phyloP scores from a whole-genome alignment of 2,329 filamentous ascomycete genomes.

The Claviceps lovelessii region DNA sequence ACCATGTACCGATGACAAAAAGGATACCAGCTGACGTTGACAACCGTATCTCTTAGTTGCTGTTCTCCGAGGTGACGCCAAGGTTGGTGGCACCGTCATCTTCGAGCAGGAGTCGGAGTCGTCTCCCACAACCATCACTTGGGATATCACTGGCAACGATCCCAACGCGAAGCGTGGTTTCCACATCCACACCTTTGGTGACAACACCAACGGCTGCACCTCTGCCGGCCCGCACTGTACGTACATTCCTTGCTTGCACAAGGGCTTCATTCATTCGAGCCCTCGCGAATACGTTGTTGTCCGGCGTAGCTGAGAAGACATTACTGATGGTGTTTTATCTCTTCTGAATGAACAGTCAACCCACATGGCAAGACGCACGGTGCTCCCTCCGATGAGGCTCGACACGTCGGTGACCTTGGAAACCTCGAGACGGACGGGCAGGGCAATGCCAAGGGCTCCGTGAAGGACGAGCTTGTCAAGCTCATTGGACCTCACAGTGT shows the following conservation, averaged over 20 bases:
- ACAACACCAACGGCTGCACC: constrained; percentile 99
- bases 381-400: constrained; percentile 63
- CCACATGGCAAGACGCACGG: constrained; percentile 86
- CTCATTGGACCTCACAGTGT: constrained; percentile 92
- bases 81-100: constrained; percentile 81
- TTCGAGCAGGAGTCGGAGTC: constrained; percentile 86
- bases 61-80: constrained; percentile 95
- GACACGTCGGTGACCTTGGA: constrained; percentile 94
- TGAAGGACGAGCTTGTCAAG: constrained; percentile 75
- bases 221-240: constrained; percentile 94
- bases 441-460: constrained; percentile 74
- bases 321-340: not conserved
- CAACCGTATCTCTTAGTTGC: constrained; percentile 50
- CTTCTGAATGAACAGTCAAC: constrained; percentile 56
- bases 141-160: constrained; percentile 86
- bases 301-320: not conserved
- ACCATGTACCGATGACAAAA: not conserved
- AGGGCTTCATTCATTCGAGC: not conserved
- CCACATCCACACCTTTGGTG: constrained; percentile 97
- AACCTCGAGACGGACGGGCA: constrained; percentile 93
- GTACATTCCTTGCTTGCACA: constrained; percentile 19
- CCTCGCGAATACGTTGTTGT: not conserved
- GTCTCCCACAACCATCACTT: constrained; percentile 71
- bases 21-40: constrained; percentile 1
- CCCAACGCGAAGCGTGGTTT: constrained; percentile 93